Evolutionary conservation across 2,329 filamentous ascomycete species (phyloP), one percentile per base, ranked within the genome.

Genomic region (Sporothrix brasiliensis): DNA sequence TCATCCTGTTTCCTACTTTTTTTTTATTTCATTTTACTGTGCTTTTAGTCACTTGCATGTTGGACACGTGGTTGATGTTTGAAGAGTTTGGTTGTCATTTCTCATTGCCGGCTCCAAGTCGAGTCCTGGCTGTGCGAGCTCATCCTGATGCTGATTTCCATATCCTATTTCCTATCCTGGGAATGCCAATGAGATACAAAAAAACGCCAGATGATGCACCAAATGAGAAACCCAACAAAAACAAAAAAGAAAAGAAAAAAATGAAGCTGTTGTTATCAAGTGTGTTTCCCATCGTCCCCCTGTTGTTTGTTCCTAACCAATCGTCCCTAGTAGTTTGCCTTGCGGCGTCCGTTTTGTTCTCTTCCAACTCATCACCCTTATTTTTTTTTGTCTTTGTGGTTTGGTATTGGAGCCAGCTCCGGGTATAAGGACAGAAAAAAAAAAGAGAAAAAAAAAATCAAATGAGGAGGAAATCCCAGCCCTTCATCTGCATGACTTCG

Each of bases 391-490:
- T 30, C 24, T 34, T 52, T 74, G 16, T 11, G 27, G 24, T 24
- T 61, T 56, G 21, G 13, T 50, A 1, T 61, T 61, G 63, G 63
- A 66, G 63, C 63, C 63, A 50, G 63, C 63, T 66, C 63, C 63
- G 24, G 27, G 7, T 10, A 61, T 21, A 47, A 16, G 30, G 11
- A 14, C 34, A 3, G n/a, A 13, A 39, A 52, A 52, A 13, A 13
- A 21, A 21, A 66, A 50, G 24, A 68, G 3, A 16, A 71, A 76
- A 75, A 74, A 72, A 75, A 21, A 39, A 73, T 75, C 74, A 97
- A 81, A 97, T 94, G 80, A 97, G 87, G 80, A 97, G 85, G 83
- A 93, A 95, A 79, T 97, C 92, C 94, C 93, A 97, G 76, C 89
- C 89, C 83, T 94, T 95, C 82, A 90, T 88, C 82, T 88, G 88